Conservation (phyloP, 2,329 filamentous ascomycete species). For the Piedraia hortae region DNA sequence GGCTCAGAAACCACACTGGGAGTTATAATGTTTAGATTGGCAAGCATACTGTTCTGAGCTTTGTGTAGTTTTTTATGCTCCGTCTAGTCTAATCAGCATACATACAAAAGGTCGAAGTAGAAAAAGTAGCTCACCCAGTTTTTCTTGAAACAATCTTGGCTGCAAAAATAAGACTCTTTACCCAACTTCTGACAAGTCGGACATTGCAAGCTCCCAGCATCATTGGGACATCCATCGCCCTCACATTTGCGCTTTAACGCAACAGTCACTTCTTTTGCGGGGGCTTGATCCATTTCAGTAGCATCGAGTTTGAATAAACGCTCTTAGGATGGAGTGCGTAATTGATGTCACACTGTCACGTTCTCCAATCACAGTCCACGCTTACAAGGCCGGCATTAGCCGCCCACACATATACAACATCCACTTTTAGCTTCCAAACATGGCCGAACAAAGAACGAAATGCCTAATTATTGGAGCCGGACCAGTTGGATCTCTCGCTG, state of each 20-base stretch:
- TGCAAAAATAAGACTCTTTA: constrained; percentile 86
- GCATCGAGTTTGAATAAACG: too few relatives aligned
- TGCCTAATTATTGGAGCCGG: constrained; percentile 64
- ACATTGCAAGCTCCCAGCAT: constrained; percentile 67
- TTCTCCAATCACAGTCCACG: too few relatives aligned
- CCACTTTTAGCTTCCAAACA: constrained; percentile 1
- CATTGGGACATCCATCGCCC: constrained; percentile 61
- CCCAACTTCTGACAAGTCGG: constrained; percentile 81
- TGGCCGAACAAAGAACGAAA: constrained; percentile 5
- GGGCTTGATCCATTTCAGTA: constrained; percentile 5
- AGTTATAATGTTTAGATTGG: constrained; percentile 39
- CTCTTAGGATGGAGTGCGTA: too few relatives aligned
- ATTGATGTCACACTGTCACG: too few relatives aligned
- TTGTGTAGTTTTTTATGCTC: constrained; percentile 71
- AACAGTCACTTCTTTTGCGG: constrained; percentile 10
- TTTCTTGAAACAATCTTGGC: constrained; percentile 94
- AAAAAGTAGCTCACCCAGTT: constrained; percentile 49
- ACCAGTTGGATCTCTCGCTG: constrained; percentile 75
- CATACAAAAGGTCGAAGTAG: too few relatives aligned
- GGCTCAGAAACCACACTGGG: constrained; percentile 72
- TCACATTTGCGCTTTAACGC: constrained; percentile 41
- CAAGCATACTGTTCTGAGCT: constrained; percentile 38
- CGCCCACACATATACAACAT: too few relatives aligned
- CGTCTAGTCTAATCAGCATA: constrained; percentile 7
- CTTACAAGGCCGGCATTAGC: too few relatives aligned